phyloP scores from a whole-genome alignment of 371 early-diverging fungal genomes.

The Mortierella sp. region DNA sequence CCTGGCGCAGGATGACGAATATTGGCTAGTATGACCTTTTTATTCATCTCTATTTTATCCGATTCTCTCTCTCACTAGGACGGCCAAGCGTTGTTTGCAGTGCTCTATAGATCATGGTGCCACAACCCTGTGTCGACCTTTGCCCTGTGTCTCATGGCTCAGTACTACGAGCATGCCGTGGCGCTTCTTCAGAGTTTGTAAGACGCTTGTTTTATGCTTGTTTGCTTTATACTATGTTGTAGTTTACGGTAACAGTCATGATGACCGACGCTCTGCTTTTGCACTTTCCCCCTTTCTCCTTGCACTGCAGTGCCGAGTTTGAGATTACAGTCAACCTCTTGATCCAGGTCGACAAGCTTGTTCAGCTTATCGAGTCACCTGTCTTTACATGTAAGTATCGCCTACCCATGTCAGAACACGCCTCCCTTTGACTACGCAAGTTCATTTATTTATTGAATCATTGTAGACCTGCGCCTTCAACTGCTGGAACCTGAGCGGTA shows the following conservation, averaged over 20 bases:
- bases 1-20: too few relatives aligned
- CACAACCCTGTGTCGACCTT: conserved; percentile 92
- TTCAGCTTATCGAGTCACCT: conserved; percentile 94
- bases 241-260: background rate
- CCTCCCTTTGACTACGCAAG: background rate
- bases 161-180: conserved; percentile 89
- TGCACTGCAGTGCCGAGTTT: conserved; percentile 73
- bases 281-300: background rate
- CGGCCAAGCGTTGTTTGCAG: conserved; percentile 78
- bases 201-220: conserved; percentile 17
- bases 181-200: conserved; percentile 83
- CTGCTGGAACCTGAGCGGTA: conserved; percentile 88
- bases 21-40: too few relatives aligned
- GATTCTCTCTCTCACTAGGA: too few relatives aligned
- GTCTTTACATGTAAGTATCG: conserved; percentile 82
- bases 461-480: conserved; percentile 82
- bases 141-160: conserved; percentile 88
- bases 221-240: background rate
- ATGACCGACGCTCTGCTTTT: background rate
- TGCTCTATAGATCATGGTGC: conserved; percentile 90
- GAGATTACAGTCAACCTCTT: conserved; percentile 91
- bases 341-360: conserved; percentile 93
- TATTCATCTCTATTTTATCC: too few relatives aligned
- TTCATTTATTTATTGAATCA: background rate
- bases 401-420: background rate